Evolutionary conservation across 225 moss, liverwort and hornwort genomes (phyloP).

Genomic region (Takakia lepidozioides): DNA sequence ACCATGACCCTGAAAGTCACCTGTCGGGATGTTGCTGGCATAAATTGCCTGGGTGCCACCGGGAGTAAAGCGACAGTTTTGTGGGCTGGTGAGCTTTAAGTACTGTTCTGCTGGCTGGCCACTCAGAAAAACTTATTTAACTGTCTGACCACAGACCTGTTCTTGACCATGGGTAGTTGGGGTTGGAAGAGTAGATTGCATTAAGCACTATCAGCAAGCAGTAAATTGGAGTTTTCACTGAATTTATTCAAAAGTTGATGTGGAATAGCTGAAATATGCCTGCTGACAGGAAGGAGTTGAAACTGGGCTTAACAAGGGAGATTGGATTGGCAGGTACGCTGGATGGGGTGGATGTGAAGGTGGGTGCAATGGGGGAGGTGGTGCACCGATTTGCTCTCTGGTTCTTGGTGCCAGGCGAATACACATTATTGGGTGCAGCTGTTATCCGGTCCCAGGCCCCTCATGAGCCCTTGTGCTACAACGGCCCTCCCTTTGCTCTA

Average conservation of each 20-base stretch:
- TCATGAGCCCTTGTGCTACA: constrained; percentile 72
- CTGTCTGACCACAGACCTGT: no score
- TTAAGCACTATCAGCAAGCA: no score
- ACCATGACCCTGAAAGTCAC: constrained; percentile 82
- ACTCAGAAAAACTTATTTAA: no score
- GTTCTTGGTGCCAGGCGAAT: constrained; percentile 95
- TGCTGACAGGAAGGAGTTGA: no score
- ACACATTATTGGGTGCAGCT: constrained; percentile 90
- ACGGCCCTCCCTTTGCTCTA: constrained; percentile 90
- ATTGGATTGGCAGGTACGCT: constrained; percentile 55
- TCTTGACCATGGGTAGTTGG: no score
- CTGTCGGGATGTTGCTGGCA: constrained; percentile 95
- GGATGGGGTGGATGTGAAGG: constrained; percentile 88
- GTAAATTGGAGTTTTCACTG: no score
- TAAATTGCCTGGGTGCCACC: constrained; percentile 75
- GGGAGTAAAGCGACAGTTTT: constrained; percentile 87
- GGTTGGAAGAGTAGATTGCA: no score
- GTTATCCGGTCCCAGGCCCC: constrained; percentile 49
- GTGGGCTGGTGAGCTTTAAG: constrained; percentile 86
- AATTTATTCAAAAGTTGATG: no score
- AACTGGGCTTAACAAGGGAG: no score
- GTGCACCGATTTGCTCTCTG: constrained; percentile 93
- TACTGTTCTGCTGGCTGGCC: no score
- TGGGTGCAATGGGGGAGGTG: constrained; percentile 82
- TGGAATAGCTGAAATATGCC: no score